Conservation (phyloP, 1,284 basidiomycete species). For the Marasmius fiardii region DNA sequence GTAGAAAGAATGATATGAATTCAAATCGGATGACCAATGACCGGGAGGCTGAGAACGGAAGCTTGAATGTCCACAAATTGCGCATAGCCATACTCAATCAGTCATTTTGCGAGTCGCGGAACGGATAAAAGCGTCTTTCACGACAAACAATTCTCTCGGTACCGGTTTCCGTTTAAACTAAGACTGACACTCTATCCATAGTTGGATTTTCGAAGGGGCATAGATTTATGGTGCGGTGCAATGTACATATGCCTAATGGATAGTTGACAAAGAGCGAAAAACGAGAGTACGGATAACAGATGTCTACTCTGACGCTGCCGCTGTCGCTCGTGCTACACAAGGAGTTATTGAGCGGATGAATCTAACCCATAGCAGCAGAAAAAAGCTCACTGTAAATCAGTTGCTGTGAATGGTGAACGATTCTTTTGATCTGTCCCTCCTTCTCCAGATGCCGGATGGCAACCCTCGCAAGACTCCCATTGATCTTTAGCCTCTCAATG, state of each 20-base stretch:
- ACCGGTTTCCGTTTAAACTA: too few species aligned
- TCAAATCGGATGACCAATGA: neutral
- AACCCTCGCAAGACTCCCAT: slow-evolving; percentile 91
- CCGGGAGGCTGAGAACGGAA: too few species aligned
- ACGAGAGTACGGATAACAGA: slow-evolving; percentile 1
- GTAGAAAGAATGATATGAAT: too few species aligned
- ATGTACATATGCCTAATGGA: slow-evolving; percentile 47
- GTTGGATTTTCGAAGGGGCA: neutral
- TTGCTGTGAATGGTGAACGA: slow-evolving; percentile 95
- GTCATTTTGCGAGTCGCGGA: too few species aligned
- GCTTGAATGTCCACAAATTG: too few species aligned
- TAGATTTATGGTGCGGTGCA: slow-evolving; percentile 25
- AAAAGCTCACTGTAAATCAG: slow-evolving; percentile 83
- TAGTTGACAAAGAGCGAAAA: slow-evolving; percentile 12
- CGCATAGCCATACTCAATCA: too few species aligned
- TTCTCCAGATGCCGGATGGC: slow-evolving; percentile 94
- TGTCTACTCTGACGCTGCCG: slow-evolving; percentile 52
- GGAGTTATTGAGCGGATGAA: slow-evolving; percentile 9
- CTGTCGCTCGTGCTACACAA: slow-evolving; percentile 57
- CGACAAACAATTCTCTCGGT: too few species aligned
- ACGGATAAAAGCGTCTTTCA: too few species aligned
- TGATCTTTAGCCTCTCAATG: slow-evolving; percentile 97
- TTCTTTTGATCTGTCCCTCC: slow-evolving; percentile 94
- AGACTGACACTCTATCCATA: too few species aligned
- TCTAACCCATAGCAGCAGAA: neutral